phyloP scores from a whole-genome alignment of 83 land plant species.

The Diphasiastrum complanatum region DNA sequence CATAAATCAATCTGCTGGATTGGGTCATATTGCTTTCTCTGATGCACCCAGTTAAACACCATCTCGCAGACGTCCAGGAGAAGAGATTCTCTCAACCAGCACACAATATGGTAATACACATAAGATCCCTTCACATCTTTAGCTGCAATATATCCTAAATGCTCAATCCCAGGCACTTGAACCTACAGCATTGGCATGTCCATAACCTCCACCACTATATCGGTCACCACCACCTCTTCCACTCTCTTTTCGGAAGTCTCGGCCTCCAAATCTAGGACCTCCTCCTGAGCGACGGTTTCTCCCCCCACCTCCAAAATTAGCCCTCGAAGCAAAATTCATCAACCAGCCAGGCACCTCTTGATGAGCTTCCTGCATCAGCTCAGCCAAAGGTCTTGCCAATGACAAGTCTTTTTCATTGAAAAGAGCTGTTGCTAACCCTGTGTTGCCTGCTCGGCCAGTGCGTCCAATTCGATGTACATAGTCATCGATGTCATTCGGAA shows the following conservation, averaged over 20 bases:
- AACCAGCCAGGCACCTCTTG: constrained; percentile 80
- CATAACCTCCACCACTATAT: constrained; percentile 19
- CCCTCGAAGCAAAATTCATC: constrained; percentile 40
- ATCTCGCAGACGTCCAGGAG: too few relatives aligned
- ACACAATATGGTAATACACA: too few relatives aligned
- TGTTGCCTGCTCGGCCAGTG: constrained; percentile 80
- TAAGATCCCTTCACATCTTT: too few relatives aligned
- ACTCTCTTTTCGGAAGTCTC: constrained; percentile 47
- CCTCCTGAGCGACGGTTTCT: constrained; percentile 49
- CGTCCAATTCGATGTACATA: constrained; percentile 81
- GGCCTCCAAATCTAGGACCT: constrained; percentile 47
- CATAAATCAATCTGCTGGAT: too few relatives aligned
- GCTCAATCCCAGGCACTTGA: too few relatives aligned
- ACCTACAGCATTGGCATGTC: too few relatives aligned
- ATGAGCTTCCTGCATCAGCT: constrained; percentile 71
- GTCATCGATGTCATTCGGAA: constrained; percentile 74
- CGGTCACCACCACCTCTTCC: constrained; percentile 27
- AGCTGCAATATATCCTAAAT: too few relatives aligned
- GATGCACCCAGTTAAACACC: too few relatives aligned
- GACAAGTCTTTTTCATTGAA: constrained; percentile 64
- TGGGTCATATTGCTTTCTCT: too few relatives aligned
- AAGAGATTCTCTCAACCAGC: too few relatives aligned
- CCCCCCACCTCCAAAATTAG: constrained; percentile 48
- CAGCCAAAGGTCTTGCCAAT: constrained; percentile 55
- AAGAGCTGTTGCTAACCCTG: constrained; percentile 72